These are phyloP conservation scores for Ophiobolus disseminans DNA, from an alignment of 2,329 filamentous ascomycete species.

Conservation along the genomic window DNA sequence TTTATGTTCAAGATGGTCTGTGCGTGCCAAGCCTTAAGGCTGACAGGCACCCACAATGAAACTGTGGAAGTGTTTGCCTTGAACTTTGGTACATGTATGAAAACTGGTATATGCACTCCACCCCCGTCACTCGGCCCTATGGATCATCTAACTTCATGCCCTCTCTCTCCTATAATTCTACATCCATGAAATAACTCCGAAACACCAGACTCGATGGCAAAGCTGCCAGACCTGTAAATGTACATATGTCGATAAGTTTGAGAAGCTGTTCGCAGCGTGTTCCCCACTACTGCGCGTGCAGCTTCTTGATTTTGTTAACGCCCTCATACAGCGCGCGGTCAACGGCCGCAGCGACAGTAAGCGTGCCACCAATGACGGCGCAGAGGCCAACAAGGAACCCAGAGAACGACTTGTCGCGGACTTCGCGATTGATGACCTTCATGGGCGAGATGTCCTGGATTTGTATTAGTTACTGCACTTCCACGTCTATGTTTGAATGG, in stretches of 20 bases:
- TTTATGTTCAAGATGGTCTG: too few species aligned
- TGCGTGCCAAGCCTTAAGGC: too few species aligned
- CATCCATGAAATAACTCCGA: background rate
- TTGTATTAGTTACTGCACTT: conserved; percentile 15
- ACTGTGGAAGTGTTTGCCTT: too few species aligned
- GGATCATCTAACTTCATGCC: too few species aligned
- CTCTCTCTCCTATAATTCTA: too few species aligned
- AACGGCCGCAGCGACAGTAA: conserved; percentile 93
- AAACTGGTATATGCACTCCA: too few species aligned
- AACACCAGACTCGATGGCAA: background rate
- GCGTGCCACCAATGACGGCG: conserved; percentile 89
- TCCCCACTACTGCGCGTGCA: conserved; percentile 67
- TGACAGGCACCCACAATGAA: too few species aligned
- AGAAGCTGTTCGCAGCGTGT: background rate
- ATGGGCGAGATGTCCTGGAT: conserved; percentile 93
- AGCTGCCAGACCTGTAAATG: conserved; percentile 9
- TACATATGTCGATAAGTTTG: too few species aligned
- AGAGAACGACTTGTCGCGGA: conserved; percentile 84
- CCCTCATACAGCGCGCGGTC: conserved; percentile 94
- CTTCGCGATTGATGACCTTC: conserved; percentile 98
- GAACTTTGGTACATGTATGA: too few species aligned
- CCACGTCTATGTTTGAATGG: background rate
- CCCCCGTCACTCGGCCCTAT: too few species aligned
- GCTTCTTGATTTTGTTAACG: conserved; percentile 81
- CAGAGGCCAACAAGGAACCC: conserved; percentile 94